These are phyloP conservation scores for Cardamine resedifolia DNA, from an alignment of 345 rosid species.

Conservation along the genomic window DNA sequence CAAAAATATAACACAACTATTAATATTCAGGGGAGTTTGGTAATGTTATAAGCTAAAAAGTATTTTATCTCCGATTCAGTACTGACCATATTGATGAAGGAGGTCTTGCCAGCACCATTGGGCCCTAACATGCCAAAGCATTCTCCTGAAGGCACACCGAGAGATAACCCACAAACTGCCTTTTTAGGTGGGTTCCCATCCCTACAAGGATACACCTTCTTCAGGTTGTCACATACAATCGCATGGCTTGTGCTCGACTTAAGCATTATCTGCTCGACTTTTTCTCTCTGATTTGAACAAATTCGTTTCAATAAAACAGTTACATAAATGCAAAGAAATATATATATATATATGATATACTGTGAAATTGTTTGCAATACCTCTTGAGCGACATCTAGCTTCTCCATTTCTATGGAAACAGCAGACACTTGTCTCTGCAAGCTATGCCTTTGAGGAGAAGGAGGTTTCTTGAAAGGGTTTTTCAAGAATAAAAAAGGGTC, in stretches of 20 bases:
- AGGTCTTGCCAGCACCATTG: conserved; percentile 99
- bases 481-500: conserved; percentile 50
- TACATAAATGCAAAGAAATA: no score
- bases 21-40: no score
- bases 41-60: no score
- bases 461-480: conserved; percentile 41
- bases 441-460: conserved; percentile 43
- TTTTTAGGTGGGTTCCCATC: conserved; percentile 86
- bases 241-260: conserved; percentile 51
- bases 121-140: conserved; percentile 96
- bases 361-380: conserved; percentile 40
- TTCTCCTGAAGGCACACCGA: conserved; percentile 77
- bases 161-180: conserved; percentile 81
- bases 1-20: no score
- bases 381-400: conserved; percentile 78
- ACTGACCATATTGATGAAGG: conserved; percentile 83
- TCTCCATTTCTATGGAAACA: conserved; percentile 68
- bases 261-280: conserved; percentile 61
- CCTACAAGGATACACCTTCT: conserved; percentile 77
- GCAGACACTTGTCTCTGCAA: conserved; percentile 53
- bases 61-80: no score
- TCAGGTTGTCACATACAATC: conserved; percentile 61
- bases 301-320: not conserved
- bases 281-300: conserved; percentile 55
- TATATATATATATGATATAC: not conserved